Evolutionary conservation across 192 early-diverging fungal genomes (phyloP).

Genomic region (Anaeromyces robustus): DNA sequence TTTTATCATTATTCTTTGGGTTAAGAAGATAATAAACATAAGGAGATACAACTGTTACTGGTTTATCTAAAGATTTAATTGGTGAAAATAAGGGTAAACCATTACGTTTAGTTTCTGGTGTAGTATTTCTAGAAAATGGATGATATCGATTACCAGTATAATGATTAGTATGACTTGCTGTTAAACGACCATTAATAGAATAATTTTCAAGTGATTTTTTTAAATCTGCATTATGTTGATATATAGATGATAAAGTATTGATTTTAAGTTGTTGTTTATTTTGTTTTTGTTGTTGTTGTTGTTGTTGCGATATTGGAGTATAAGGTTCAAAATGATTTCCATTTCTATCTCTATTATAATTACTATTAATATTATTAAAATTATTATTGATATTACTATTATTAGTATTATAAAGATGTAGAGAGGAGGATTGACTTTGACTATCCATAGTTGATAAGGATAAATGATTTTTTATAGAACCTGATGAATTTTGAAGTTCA

Average conservation of each 20-base stretch:
- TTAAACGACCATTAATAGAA: not conserved
- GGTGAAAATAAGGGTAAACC: not conserved
- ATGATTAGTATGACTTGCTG: not conserved
- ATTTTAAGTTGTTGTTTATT: not conserved
- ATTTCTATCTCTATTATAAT: no score
- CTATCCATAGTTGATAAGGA: no score
- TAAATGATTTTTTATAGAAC: no score
- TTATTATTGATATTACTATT: no score
- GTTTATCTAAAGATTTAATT: not conserved
- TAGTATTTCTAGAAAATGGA: not conserved
- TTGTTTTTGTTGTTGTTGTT: no score
- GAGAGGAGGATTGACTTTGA: no score
- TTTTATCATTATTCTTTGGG: not conserved
- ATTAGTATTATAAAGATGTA: no score
- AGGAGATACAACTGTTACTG: not conserved
- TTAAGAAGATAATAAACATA: not conserved
- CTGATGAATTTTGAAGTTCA: no score
- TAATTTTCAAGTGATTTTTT: not conserved
- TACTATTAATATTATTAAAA: no score
- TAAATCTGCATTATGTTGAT: not conserved
- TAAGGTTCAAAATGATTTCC: no score
- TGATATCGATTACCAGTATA: not conserved
- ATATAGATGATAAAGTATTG: not conserved
- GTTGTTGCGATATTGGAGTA: no score
- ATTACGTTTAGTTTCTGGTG: not conserved